Evolutionary conservation across 768 basidiomycete genomes (phyloP).

Genomic region (Daedaleopsis sinensis): DNA sequence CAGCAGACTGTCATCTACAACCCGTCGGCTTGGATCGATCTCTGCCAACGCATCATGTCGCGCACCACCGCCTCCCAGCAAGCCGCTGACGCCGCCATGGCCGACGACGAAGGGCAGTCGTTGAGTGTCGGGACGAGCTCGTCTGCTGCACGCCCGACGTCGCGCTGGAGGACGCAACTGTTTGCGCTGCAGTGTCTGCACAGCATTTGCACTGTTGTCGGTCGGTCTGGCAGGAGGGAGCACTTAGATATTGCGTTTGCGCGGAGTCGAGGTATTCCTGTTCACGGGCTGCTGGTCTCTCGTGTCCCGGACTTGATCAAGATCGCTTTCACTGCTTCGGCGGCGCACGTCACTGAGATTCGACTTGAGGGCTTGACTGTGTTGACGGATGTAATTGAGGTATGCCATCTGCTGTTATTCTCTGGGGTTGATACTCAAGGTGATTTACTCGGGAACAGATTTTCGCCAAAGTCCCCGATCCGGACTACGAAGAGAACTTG

Average conservation of each 20-base stretch:
- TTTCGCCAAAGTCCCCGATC: slow-evolving; percentile 86
- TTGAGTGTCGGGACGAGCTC: slow-evolving; percentile 64
- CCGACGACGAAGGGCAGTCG: slow-evolving; percentile 95
- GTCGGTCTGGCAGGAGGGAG: slow-evolving; percentile 72
- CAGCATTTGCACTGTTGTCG: slow-evolving; percentile 79
- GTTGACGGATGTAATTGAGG: slow-evolving; percentile 90
- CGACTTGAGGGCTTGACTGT: slow-evolving; percentile 89
- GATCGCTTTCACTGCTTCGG: slow-evolving; percentile 98
- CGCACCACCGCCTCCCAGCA: slow-evolving; percentile 86
- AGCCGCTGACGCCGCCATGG: slow-evolving; percentile 60
- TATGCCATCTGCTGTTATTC: slow-evolving; percentile 33
- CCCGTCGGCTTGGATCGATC: slow-evolving; percentile 97
- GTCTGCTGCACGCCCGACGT: slow-evolving; percentile 54
- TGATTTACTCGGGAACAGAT: slow-evolving; percentile 48
- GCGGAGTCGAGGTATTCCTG: slow-evolving; percentile 55
- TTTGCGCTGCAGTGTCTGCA: slow-evolving; percentile 94
- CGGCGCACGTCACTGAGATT: slow-evolving; percentile 95
- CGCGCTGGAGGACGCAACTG: slow-evolving; percentile 94
- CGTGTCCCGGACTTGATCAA: slow-evolving; percentile 92
- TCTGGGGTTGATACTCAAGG: neutral
- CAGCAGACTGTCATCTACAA: slow-evolving; percentile 92
- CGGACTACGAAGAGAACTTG: slow-evolving; percentile 87
- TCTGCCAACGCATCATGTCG: slow-evolving; percentile 97
- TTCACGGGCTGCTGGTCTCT: slow-evolving; percentile 72
- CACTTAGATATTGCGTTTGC: slow-evolving; percentile 83